Evolutionary conservation across 495 filamentous ascomycete genomes (phyloP).

Genomic region (Penicillium ochrochloron): DNA sequence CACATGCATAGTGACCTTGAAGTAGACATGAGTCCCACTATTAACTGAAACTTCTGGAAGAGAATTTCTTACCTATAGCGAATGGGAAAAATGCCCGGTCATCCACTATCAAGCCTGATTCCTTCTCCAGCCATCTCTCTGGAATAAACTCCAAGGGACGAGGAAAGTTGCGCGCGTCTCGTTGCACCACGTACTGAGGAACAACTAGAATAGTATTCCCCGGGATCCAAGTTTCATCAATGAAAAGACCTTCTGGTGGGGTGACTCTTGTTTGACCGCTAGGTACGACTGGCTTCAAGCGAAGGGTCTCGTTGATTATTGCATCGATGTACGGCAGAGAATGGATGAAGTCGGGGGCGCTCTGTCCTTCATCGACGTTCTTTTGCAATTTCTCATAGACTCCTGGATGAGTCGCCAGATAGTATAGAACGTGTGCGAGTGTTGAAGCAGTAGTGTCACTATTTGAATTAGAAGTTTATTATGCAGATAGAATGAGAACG

Average conservation of each 20-base stretch:
- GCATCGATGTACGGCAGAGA: conserved; percentile 47
- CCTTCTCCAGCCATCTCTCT: conserved; percentile 55
- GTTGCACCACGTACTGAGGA: conserved; percentile 39
- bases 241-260: conserved; percentile 29
- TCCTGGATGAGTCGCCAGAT: conserved; percentile 38
- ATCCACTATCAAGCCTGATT: conserved; percentile 48
- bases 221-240: conserved; percentile 35
- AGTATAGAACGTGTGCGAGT: conserved; percentile 42
- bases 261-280: conserved; percentile 43
- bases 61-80: conserved; percentile 38
- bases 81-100: conserved; percentile 58
- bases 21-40: not conserved
- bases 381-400: conserved; percentile 29
- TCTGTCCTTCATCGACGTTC: conserved; percentile 24
- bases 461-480: not conserved
- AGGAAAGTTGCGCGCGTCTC: conserved; percentile 42
- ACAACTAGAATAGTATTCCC: conserved; percentile 34
- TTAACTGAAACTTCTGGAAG: not conserved
- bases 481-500: not conserved
- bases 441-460: conserved; percentile 42
- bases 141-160: conserved; percentile 53
- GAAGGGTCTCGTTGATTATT: conserved; percentile 58
- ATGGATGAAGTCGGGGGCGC: not conserved
- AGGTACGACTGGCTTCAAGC: conserved; percentile 53
- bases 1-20: conserved; percentile 14